phyloP scores from a whole-genome alignment of 495 filamentous ascomycete species.

The Penicillium tannophilum region DNA sequence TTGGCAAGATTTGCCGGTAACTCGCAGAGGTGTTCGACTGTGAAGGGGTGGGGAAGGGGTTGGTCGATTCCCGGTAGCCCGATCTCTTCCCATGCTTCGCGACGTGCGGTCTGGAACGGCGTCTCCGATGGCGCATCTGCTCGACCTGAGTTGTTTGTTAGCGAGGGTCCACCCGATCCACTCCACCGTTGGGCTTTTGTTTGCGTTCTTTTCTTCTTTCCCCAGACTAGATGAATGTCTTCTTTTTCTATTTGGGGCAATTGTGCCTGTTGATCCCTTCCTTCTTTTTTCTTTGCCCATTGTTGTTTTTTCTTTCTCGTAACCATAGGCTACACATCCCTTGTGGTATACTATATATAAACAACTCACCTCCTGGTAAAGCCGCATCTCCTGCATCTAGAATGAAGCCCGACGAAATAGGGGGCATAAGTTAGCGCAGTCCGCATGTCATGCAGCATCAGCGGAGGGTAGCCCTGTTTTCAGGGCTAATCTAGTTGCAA shows the following conservation, averaged over 20 bases:
- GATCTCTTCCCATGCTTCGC: conserved; percentile 91
- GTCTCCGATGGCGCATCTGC: conserved; percentile 51
- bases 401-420: not conserved
- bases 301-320: not conserved
- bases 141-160: conserved; percentile 40
- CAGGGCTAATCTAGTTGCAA: conserved; percentile 9
- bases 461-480: not conserved
- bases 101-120: conserved; percentile 74
- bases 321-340: not conserved
- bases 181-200: not conserved
- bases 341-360: not conserved
- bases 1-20: conserved; percentile 78
- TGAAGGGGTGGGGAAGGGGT: conserved; percentile 68
- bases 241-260: not conserved
- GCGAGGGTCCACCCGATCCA: not conserved
- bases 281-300: conserved; percentile 1
- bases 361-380: conserved; percentile 74
- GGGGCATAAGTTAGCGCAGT: conserved; percentile 14
- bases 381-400: conserved; percentile 76
- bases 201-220: conserved; percentile 2
- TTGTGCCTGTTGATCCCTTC: conserved; percentile 5
- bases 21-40: conserved; percentile 81
- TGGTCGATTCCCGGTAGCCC: conserved; percentile 70
- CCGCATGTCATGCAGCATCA: conserved; percentile 26
- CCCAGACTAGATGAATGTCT: not conserved